A percentile compares a stretch with the other conserved stretches of the same genome.
phyloP scores from a whole-genome alignment of 306 rosid genomes.

The Luffa acutangula region DNA sequence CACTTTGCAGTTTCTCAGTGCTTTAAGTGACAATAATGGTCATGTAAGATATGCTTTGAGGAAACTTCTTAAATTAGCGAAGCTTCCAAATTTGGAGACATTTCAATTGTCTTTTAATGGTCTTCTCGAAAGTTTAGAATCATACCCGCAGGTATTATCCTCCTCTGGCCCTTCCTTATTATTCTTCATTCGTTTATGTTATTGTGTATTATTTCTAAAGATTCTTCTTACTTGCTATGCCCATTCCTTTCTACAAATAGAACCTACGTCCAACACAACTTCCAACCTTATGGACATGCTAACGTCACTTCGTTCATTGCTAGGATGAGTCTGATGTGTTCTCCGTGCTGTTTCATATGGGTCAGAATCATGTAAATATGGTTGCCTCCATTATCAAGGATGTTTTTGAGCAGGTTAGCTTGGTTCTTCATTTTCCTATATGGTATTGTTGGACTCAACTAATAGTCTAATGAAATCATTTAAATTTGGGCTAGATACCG shows the following conservation, averaged over 20 bases:
- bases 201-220: neutral
- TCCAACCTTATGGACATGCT: neutral
- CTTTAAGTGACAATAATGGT: constrained; percentile 34
- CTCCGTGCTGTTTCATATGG: constrained; percentile 57
- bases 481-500: neutral
- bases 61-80: constrained; percentile 50
- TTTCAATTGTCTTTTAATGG: constrained; percentile 47
- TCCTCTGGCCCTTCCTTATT: neutral
- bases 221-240: neutral
- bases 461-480: neutral
- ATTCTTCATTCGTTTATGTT: neutral
- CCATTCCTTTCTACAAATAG: neutral
- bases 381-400: constrained; percentile 31
- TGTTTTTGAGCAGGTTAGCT: constrained; percentile 44
- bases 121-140: constrained; percentile 48
- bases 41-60: constrained; percentile 45
- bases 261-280: neutral
- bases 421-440: constrained; percentile 11
- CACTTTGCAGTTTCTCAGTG: constrained; percentile 66
- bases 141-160: constrained; percentile 45
- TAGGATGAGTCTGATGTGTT: constrained; percentile 82
- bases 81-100: constrained; percentile 35
- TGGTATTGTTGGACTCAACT: neutral
- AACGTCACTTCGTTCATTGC: constrained; percentile 7
- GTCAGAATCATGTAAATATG: constrained; percentile 62